Conservation (phyloP, 1,139 yeast genomes). For the Taphrina pruni region DNA sequence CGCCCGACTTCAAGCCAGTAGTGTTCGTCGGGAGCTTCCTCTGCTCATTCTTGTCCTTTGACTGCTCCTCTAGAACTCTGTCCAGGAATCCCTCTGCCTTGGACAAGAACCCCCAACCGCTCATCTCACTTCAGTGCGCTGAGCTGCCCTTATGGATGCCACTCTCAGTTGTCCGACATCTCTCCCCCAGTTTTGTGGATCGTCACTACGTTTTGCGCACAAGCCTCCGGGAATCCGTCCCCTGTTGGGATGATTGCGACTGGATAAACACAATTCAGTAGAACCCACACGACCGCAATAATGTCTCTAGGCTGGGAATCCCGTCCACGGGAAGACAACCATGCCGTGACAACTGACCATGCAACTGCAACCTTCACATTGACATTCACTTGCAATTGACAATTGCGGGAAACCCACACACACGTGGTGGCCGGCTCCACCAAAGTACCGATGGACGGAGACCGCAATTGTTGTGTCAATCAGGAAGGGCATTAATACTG, state of each 20-base stretch:
- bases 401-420: neutral
- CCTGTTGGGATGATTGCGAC: no score
- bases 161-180: neutral
- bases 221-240: no score
- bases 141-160: neutral
- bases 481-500: no score
- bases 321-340: no score
- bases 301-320: no score
- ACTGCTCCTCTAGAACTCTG: slow-evolving; percentile 36
- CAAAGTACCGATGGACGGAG: neutral
- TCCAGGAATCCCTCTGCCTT: slow-evolving; percentile 38
- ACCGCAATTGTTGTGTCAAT: no score
- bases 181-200: neutral
- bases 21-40: neutral
- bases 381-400: neutral
- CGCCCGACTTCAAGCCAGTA: neutral
- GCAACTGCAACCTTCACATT: no score
- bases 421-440: slow-evolving; percentile 4
- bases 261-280: no score
- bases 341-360: no score
- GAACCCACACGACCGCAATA: no score
- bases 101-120: slow-evolving; percentile 34
- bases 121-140: slow-evolving; percentile 6
- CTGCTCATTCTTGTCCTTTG: slow-evolving; percentile 9
- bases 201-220: no score